These are phyloP conservation scores for Penicillium samsonianum DNA, from an alignment of 495 filamentous ascomycete species.

Conservation along the genomic window DNA sequence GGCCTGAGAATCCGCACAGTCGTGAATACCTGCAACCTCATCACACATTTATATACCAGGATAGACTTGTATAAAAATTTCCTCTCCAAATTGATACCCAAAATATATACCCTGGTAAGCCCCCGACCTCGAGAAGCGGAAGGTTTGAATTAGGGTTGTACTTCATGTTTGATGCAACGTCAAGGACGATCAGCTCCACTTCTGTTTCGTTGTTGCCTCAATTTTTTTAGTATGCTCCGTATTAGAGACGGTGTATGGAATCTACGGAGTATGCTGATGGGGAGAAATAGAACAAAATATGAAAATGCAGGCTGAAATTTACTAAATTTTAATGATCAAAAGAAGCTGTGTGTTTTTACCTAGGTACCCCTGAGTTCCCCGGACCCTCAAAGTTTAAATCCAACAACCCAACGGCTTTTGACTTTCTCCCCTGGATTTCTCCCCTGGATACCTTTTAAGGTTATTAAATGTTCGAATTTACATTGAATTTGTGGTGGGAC, in stretches of 20 bases:
- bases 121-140: not conserved
- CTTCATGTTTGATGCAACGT: not conserved
- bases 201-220: too few species aligned
- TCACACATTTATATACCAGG: not conserved
- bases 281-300: not conserved
- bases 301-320: not conserved
- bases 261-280: not conserved
- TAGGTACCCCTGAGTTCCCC: conserved; percentile 1
- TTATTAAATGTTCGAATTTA: not conserved
- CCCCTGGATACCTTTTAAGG: not conserved
- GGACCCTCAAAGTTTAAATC: not conserved
- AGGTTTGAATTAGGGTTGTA: not conserved
- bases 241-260: too few species aligned
- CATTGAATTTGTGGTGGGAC: too few species aligned
- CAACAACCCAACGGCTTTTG: too few species aligned
- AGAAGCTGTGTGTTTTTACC: too few species aligned
- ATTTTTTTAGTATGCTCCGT: too few species aligned
- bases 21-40: not conserved
- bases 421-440: too few species aligned
- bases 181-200: not conserved
- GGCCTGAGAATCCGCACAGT: not conserved
- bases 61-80: not conserved
- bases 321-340: too few species aligned
- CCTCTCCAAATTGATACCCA: not conserved
- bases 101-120: not conserved